Evolutionary conservation across 208 protist genomes (phyloP).

Genomic region (Crithidia expoeki): DNA sequence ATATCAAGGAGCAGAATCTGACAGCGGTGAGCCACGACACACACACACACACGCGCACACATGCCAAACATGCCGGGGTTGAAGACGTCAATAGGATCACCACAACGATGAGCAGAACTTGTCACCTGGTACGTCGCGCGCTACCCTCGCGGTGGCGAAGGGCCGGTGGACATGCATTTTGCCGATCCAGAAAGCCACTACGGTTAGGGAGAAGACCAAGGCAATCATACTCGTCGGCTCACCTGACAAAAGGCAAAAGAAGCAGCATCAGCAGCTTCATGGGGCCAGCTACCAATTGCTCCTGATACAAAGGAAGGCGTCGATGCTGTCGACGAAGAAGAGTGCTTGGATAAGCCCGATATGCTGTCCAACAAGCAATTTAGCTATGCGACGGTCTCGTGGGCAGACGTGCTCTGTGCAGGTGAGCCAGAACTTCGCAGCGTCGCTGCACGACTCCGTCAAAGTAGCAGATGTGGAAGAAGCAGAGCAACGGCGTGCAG

Average conservation of each 20-base stretch:
- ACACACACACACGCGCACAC: neutral
- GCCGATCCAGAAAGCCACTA: neutral
- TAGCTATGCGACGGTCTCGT: neutral
- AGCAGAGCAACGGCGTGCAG: neutral
- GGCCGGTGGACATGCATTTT: no score
- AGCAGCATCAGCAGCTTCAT: no score
- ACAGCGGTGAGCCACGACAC: neutral
- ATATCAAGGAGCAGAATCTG: neutral
- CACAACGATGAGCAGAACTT: neutral
- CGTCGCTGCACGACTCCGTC: constrained; percentile 5
- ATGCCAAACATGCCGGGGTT: neutral
- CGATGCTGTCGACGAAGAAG: no score
- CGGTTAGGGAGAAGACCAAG: neutral
- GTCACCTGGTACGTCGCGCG: neutral
- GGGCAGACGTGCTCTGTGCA: neutral
- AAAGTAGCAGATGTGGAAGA: neutral
- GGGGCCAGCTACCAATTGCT: no score
- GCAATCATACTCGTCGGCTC: no score
- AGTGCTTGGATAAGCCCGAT: neutral
- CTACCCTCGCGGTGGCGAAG: constrained; percentile 2
- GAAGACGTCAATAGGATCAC: neutral
- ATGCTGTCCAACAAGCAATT: no score
- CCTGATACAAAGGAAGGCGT: no score
- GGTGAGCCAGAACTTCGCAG: constrained; percentile 4
- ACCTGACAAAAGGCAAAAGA: no score